These are phyloP conservation scores for Lachnellula arida DNA, from an alignment of 2,329 filamentous ascomycete genomes.

Conservation along the genomic window DNA sequence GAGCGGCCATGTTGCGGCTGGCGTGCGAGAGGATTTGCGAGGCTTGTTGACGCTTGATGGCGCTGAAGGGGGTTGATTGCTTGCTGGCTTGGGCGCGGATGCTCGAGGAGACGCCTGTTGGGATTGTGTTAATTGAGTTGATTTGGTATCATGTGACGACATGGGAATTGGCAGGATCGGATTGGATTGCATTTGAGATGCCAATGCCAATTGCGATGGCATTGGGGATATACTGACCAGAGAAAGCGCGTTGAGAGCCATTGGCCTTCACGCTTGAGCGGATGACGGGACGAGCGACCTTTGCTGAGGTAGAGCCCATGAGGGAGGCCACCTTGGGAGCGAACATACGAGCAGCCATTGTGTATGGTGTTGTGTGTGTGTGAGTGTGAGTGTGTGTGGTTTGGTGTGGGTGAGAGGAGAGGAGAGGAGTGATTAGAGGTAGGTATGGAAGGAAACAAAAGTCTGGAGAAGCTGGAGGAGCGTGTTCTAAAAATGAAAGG, in stretches of 20 bases:
- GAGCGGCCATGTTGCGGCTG: conserved; percentile 43
- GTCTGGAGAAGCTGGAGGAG: conserved; percentile 20
- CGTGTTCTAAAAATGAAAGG: conserved; percentile 2
- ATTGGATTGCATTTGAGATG: no score
- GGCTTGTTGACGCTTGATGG: conserved; percentile 70
- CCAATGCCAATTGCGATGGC: background rate
- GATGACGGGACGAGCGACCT: conserved; percentile 72
- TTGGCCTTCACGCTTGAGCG: conserved; percentile 58
- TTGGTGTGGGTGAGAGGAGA: conserved; percentile 11
- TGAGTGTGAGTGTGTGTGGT: conserved; percentile 13
- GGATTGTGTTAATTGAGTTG: conserved; percentile 30
- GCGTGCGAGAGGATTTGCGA: conserved; percentile 58
- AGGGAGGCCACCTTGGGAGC: conserved; percentile 72
- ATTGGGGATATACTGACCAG: conserved; percentile 50
- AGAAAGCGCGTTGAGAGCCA: conserved; percentile 68
- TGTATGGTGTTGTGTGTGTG: conserved; percentile 47
- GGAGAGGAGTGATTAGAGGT: conserved; percentile 13
- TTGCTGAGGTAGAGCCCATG: conserved; percentile 56
- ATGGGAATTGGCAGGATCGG: background rate
- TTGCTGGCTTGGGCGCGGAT: conserved; percentile 23
- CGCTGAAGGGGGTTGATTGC: conserved; percentile 39
- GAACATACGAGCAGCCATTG: conserved; percentile 78
- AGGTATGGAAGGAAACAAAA: background rate
- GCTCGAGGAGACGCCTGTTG: conserved; percentile 35
- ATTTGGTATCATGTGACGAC: background rate